These are phyloP conservation scores for Fusarium cicatricum DNA, from an alignment of 2,329 filamentous ascomycete genomes.

Conservation along the genomic window DNA sequence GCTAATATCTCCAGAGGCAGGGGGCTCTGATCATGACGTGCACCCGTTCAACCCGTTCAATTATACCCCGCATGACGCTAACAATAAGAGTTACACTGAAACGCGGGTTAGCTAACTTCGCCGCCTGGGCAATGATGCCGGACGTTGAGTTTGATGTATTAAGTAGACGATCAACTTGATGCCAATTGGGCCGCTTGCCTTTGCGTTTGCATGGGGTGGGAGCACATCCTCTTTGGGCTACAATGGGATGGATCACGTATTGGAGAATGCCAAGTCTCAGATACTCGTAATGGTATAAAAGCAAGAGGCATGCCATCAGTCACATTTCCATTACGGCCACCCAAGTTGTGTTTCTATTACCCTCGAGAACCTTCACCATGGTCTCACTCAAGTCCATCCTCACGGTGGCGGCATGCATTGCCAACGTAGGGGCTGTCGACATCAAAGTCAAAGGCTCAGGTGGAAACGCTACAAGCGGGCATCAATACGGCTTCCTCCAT, in stretches of 20 bases:
- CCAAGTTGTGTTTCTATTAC: background rate
- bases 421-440: slow-evolving; percentile 42
- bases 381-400: slow-evolving; percentile 31
- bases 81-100: background rate
- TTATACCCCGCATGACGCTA: slow-evolving; percentile 20
- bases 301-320: background rate
- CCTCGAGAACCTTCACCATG: slow-evolving; percentile 16
- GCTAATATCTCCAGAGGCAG: slow-evolving; percentile 7
- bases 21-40: background rate
- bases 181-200: slow-evolving; percentile 31
- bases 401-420: slow-evolving; percentile 24
- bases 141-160: background rate
- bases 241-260: background rate
- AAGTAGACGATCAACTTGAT: slow-evolving; percentile 18
- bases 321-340: too few species aligned
- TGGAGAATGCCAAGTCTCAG: background rate
- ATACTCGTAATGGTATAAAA: slow-evolving; percentile 10
- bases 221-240: background rate
- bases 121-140: slow-evolving; percentile 18
- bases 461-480: slow-evolving; percentile 54
- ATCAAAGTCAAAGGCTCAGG: slow-evolving; percentile 50
- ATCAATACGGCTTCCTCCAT: slow-evolving; percentile 57
- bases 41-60: background rate
- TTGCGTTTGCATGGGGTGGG: background rate
- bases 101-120: slow-evolving; percentile 14